phyloP scores from a whole-genome alignment of 164 flowering plant genomes.

The Magnolia changhungtana region DNA sequence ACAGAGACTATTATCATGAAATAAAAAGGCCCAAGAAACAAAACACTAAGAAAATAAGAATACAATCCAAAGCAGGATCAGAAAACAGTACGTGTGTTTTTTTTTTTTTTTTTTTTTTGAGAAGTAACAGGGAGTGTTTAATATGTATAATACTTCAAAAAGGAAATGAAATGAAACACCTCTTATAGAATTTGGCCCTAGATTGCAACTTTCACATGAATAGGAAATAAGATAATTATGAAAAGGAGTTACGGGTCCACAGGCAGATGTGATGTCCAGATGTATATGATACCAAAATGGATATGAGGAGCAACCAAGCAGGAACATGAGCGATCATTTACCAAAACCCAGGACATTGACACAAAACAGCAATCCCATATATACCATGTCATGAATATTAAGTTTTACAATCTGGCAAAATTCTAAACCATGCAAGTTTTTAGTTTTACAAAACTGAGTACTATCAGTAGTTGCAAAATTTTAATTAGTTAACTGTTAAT shows the following conservation, averaged over 20 bases:
- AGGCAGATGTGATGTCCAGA: not conserved
- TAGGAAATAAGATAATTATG: not conserved
- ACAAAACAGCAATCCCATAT: not conserved
- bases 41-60: too few species aligned
- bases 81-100: too few species aligned
- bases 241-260: too few species aligned
- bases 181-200: not conserved
- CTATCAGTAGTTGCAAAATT: not conserved
- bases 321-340: not conserved
- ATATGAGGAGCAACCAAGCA: not conserved
- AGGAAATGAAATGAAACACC: too few species aligned
- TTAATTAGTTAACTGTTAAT: not conserved
- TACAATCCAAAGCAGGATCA: too few species aligned
- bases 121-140: too few species aligned
- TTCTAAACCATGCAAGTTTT: not conserved
- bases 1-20: too few species aligned
- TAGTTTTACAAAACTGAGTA: not conserved
- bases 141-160: too few species aligned
- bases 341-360: not conserved
- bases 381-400: not conserved
- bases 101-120: too few species aligned
- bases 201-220: not conserved
- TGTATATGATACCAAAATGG: not conserved
- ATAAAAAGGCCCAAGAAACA: too few species aligned
- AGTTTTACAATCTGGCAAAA: not conserved